A percentile compares a stretch with the other conserved stretches of the same genome.
Conservation (phyloP, 495 filamentous ascomycete species). For the Sordaria brevicollis region DNA sequence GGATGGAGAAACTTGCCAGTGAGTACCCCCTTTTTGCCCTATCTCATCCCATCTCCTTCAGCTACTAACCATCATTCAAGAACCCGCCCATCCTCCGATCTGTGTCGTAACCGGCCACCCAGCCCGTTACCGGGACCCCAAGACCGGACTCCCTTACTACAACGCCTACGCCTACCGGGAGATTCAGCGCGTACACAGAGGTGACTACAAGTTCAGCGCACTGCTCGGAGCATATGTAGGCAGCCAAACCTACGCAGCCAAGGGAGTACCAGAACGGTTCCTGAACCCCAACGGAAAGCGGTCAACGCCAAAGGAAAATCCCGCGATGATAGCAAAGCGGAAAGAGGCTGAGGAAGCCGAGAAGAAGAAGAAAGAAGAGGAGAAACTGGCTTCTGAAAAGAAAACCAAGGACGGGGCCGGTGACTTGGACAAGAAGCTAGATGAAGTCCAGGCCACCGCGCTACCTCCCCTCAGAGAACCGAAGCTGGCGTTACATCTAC, state of each 20-base stretch:
- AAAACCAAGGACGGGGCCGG: not conserved
- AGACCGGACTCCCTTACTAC: slow-evolving; percentile 65
- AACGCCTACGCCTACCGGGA: slow-evolving; percentile 66
- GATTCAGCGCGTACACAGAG: slow-evolving; percentile 52
- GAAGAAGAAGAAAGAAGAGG: not conserved
- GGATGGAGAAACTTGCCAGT: slow-evolving; percentile 44
- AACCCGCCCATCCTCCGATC: slow-evolving; percentile 37
- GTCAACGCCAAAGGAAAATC: slow-evolving; percentile 6
- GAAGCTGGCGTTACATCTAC: not conserved
- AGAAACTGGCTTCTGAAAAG: not conserved
- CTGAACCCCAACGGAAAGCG: slow-evolving; percentile 30
- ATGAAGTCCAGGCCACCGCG: not conserved
- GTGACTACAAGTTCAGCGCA: slow-evolving; percentile 64
- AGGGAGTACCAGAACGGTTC: slow-evolving; percentile 61
- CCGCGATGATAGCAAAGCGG: not conserved
- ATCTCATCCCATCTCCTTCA: not conserved
- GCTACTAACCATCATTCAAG: slow-evolving; percentile 18
- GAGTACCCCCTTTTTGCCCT: slow-evolving; percentile 10
- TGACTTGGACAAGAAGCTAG: not conserved
- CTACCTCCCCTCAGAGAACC: not conserved
- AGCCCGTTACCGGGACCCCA: slow-evolving; percentile 66
- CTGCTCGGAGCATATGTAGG: slow-evolving; percentile 71
- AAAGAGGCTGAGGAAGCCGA: slow-evolving; percentile 3
- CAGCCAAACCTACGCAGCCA: slow-evolving; percentile 44
- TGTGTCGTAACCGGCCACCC: slow-evolving; percentile 75